phyloP scores from a whole-genome alignment of 345 rosid species.

The Aquilaria malaccensis region DNA sequence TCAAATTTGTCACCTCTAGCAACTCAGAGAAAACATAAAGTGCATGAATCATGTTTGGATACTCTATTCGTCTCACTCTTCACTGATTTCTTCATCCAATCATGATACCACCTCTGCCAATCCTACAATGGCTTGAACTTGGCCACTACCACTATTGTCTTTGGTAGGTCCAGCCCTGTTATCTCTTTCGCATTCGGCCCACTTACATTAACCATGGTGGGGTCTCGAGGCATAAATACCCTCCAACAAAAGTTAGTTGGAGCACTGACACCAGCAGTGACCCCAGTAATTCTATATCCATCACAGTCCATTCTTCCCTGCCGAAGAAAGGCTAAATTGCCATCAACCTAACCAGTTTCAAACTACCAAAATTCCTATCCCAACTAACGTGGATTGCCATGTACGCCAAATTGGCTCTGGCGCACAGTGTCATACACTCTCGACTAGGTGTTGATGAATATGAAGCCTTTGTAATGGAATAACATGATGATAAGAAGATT shows the following conservation, averaged over 20 bases:
- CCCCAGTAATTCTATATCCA: slow-evolving; percentile 35
- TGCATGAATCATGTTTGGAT: slow-evolving; percentile 66
- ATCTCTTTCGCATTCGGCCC: slow-evolving; percentile 41
- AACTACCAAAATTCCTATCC: slow-evolving; percentile 9
- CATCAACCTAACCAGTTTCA: slow-evolving; percentile 40
- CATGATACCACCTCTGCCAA: slow-evolving; percentile 67
- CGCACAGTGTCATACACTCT: slow-evolving; percentile 48
- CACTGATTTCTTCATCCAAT: slow-evolving; percentile 62
- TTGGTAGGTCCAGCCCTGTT: slow-evolving; percentile 41
- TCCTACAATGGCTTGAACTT: slow-evolving; percentile 76
- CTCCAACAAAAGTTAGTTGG: slow-evolving; percentile 51
- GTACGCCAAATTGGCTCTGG: slow-evolving; percentile 70
- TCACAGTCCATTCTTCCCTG: slow-evolving; percentile 63
- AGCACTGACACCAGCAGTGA: slow-evolving; percentile 31
- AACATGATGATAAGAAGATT: slow-evolving; percentile 57
- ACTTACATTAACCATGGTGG: slow-evolving; percentile 35
- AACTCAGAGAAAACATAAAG: slow-evolving; percentile 77
- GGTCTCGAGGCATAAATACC: slow-evolving; percentile 51
- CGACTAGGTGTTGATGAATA: slow-evolving; percentile 45
- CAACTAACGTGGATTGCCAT: slow-evolving; percentile 37
- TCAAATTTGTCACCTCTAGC: slow-evolving; percentile 35
- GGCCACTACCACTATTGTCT: slow-evolving; percentile 34
- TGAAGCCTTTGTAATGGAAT: slow-evolving; percentile 88
- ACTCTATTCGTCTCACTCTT: slow-evolving; percentile 55
- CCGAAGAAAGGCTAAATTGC: slow-evolving; percentile 82